Conservation (phyloP, 257 asterid genomes). For the Lithospermum erythrorhizon region DNA sequence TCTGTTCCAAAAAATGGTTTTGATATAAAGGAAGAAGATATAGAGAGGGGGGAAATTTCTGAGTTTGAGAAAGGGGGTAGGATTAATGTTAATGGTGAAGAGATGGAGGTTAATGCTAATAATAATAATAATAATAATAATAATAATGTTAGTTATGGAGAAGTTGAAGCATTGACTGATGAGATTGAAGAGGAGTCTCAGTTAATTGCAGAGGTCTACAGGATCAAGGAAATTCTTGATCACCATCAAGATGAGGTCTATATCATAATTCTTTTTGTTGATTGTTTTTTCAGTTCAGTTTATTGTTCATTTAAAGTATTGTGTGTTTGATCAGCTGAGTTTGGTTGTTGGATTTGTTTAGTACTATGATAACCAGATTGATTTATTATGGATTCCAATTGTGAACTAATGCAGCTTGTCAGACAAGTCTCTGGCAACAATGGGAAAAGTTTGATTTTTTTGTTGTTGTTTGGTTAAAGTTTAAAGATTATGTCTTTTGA, state of each 20-base stretch:
- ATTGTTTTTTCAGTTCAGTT: slow-evolving; percentile 5
- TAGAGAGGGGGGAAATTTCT: slow-evolving; percentile 31
- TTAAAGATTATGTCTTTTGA: not conserved
- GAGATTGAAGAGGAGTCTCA: slow-evolving; percentile 72
- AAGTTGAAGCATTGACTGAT: slow-evolving; percentile 81
- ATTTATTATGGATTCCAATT: too few relatives aligned
- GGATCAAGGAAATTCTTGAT: slow-evolving; percentile 68
- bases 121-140: slow-evolving; percentile 32
- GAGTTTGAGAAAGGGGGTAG: slow-evolving; percentile 33
- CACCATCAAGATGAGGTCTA: slow-evolving; percentile 54
- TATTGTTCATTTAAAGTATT: not conserved
- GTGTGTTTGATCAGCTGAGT: not conserved
- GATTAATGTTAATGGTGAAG: slow-evolving; percentile 37
- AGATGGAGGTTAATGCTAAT: slow-evolving; percentile 36
- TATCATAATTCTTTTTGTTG: slow-evolving; percentile 3
- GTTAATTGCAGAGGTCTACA: slow-evolving; percentile 49
- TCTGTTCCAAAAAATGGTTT: slow-evolving; percentile 40
- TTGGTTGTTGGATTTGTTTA: not conserved
- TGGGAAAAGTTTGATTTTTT: not conserved
- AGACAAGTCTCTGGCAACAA: not conserved
- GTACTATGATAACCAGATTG: not conserved
- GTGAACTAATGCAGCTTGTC: not conserved
- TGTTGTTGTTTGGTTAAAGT: not conserved
- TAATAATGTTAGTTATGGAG: slow-evolving; percentile 48
- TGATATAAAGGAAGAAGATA: slow-evolving; percentile 18